phyloP scores from a whole-genome alignment of 1,284 basidiomycete genomes.

The Malassezia slooffiae region DNA sequence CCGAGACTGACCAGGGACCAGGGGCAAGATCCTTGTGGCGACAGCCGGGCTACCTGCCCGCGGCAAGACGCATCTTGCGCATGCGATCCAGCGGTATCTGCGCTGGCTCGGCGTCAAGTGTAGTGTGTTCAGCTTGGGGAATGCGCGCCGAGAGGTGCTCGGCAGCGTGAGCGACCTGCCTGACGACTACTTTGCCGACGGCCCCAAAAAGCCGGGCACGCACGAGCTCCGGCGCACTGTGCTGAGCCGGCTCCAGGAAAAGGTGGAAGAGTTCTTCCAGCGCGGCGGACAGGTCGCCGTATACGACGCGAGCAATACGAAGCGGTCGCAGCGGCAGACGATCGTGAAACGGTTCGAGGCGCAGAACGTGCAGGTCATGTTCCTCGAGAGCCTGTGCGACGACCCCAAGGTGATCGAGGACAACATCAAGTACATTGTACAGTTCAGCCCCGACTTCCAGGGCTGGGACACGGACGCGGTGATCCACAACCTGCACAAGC shows the following conservation, averaged over 20 bases:
- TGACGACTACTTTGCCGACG: slow-evolving; percentile 73
- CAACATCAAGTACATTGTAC: slow-evolving; percentile 59
- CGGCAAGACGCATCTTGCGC: slow-evolving; percentile 91
- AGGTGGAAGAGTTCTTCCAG: slow-evolving; percentile 74
- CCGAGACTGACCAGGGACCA: slow-evolving; percentile 1
- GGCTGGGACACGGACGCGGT: slow-evolving; percentile 85
- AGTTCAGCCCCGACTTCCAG: slow-evolving; percentile 57
- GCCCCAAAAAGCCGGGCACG: slow-evolving; percentile 54
- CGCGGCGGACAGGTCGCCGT: slow-evolving; percentile 83
- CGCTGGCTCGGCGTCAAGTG: slow-evolving; percentile 97
- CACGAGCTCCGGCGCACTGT: slow-evolving; percentile 63
- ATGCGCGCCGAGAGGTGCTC: slow-evolving; percentile 78
- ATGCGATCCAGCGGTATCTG: slow-evolving; percentile 87
- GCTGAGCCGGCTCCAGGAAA: slow-evolving; percentile 68
- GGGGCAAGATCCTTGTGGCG: slow-evolving; percentile 78
- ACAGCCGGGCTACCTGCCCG: slow-evolving; percentile 74
- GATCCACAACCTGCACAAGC: slow-evolving; percentile 74
- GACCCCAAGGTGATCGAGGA: slow-evolving; percentile 74
- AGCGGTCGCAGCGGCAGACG: slow-evolving; percentile 57
- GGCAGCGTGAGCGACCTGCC: slow-evolving; percentile 80
- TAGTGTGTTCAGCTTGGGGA: slow-evolving; percentile 82
- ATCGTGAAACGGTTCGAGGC: slow-evolving; percentile 65
- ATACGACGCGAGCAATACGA: slow-evolving; percentile 97
- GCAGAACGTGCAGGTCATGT: slow-evolving; percentile 78
- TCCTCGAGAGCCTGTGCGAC: slow-evolving; percentile 57